These are phyloP conservation scores for Suillus ampliporus DNA, from an alignment of 768 basidiomycete genomes.

Conservation along the genomic window DNA sequence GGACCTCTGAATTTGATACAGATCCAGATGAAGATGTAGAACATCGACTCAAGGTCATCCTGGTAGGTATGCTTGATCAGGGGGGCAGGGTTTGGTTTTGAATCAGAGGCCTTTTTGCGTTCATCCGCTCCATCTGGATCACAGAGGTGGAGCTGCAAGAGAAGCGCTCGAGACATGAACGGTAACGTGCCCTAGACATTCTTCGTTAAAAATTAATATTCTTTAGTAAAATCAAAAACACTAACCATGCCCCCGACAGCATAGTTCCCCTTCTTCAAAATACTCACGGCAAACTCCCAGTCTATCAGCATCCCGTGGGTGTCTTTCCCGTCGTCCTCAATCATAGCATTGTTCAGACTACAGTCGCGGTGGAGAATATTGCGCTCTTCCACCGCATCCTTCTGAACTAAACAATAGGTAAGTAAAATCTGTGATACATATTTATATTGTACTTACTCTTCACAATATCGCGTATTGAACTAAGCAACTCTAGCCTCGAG, in stretches of 20 bases:
- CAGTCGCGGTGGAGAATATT: slow-evolving; percentile 11
- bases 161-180: too few relatives aligned
- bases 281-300: background rate
- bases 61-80: too few relatives aligned
- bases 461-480: slow-evolving; percentile 7
- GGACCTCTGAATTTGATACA: too few relatives aligned
- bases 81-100: too few relatives aligned
- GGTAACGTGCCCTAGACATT: background rate
- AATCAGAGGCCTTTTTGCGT: too few relatives aligned
- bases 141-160: too few relatives aligned
- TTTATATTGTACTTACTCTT: slow-evolving; percentile 5
- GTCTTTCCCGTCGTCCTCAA: background rate
- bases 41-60: too few relatives aligned
- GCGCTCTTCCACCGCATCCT: background rate
- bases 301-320: background rate
- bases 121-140: too few relatives aligned
- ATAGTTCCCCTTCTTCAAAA: background rate
- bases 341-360: slow-evolving; percentile 13
- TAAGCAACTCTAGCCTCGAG: slow-evolving; percentile 2
- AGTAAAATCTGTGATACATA: too few relatives aligned
- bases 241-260: background rate
- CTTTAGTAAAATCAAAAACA: background rate
- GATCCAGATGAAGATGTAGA: too few relatives aligned
- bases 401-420: slow-evolving; percentile 8
- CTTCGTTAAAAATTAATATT: too few relatives aligned